Conservation (phyloP, 257 asterid species). For the Solanum clarkiae region DNA sequence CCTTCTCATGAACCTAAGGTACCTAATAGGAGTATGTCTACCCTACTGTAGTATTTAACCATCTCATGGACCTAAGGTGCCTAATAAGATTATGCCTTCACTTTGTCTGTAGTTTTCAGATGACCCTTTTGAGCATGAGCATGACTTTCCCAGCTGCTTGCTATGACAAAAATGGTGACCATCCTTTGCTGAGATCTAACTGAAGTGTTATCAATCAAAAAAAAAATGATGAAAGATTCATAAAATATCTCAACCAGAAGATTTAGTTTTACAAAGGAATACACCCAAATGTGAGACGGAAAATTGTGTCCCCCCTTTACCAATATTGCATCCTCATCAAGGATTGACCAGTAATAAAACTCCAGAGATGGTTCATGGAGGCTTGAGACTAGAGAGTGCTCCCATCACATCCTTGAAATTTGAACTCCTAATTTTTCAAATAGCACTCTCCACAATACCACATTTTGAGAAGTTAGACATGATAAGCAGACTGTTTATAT, state of each 20-base stretch:
- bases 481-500: neutral
- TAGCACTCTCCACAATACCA: neutral
- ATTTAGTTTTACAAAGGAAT: neutral
- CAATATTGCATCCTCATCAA: neutral
- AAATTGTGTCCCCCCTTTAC: neutral
- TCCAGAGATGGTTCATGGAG: neutral
- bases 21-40: neutral
- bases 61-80: neutral
- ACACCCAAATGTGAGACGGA: neutral
- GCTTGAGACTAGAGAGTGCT: neutral
- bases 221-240: neutral
- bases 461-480: neutral
- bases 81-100: neutral
- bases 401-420: neutral
- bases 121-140: neutral
- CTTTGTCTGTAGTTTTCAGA: neutral
- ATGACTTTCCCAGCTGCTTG: neutral
- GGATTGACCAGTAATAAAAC: neutral
- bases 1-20: neutral
- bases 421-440: neutral
- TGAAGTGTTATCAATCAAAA: neutral
- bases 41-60: neutral
- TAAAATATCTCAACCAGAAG: neutral
- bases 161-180: neutral
- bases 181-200: neutral